phyloP scores from a whole-genome alignment of 164 flowering plant species.

The Platanus orientalis region DNA sequence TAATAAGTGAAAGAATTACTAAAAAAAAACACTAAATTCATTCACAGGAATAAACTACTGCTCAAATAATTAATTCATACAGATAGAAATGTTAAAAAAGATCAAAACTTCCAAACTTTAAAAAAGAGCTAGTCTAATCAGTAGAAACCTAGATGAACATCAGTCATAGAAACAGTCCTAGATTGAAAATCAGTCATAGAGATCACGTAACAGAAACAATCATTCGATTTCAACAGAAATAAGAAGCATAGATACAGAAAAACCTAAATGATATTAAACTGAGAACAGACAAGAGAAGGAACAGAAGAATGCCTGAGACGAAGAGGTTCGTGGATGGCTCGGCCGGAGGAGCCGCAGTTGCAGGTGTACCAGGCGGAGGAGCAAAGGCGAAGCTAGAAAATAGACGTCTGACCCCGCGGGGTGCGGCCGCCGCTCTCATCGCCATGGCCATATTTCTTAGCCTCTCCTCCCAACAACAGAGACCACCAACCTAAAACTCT shows the following conservation, averaged over 20 bases:
- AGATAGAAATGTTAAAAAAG: too few relatives aligned
- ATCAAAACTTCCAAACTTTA: too few relatives aligned
- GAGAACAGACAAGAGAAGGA: not conserved
- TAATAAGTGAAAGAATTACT: too few relatives aligned
- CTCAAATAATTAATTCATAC: too few relatives aligned
- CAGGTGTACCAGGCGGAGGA: slow-evolving; percentile 27
- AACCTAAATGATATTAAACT: not conserved
- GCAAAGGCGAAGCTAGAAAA: slow-evolving; percentile 35
- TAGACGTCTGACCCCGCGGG: slow-evolving; percentile 28
- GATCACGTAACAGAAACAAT: not conserved
- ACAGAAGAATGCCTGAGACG: slow-evolving; percentile 38
- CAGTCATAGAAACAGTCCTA: not conserved
- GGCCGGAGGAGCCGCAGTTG: slow-evolving; percentile 27
- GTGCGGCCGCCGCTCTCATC: slow-evolving; percentile 29
- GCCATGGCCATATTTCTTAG: slow-evolving; percentile 22
- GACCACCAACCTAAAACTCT: too few relatives aligned
- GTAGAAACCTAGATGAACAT: not conserved
- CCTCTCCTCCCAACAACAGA: not conserved
- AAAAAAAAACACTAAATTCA: too few relatives aligned
- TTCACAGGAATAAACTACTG: too few relatives aligned
- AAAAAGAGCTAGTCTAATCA: too few relatives aligned
- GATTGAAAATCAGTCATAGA: not conserved
- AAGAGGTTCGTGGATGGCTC: slow-evolving; percentile 56
- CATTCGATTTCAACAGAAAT: not conserved
- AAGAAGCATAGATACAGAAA: not conserved